Evolutionary conservation across 2,329 filamentous ascomycete genomes (phyloP), one percentile per base, ranked within the genome.

Genomic region (Madurella fahalii): DNA sequence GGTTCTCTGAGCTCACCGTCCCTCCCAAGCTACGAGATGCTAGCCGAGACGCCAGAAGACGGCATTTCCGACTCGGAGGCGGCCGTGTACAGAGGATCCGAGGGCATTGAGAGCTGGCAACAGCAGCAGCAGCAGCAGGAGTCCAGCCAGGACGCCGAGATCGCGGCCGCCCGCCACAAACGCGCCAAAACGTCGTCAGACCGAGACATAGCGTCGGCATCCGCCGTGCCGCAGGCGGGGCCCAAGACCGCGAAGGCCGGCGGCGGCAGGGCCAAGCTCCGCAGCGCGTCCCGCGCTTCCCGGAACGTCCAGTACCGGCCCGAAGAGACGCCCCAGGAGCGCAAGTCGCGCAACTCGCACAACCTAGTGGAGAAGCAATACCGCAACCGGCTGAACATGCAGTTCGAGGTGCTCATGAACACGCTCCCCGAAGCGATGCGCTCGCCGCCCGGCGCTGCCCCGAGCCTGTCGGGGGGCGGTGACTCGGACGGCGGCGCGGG

Each of bases 361-460:
- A 69, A 69, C 51, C 53, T 68, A 9, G 65, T 69, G 17, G 68
- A 69, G 56, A 69, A 69, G 57, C 64, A 69, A 52, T 69, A 69
- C 56, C 65, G 67, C 25, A 67, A 65, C 55, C 59, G 67, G 4
- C 62, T 69, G 17, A 69, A 69, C 49, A 61, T 63, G 30, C 66
- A 68, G 50, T 69, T 68, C 55, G 66, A 69, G 51, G 61, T 57
- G 15, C 60, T 69, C 12, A 57, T 69, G 37, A 58, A 62, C 43
- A 57, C 60, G 1, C 59, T 69, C 2, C 67, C 67, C 2, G 65
- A 67, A 16, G 58, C 53, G 40, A 40, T 62, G 50, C 60, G 59
- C 30, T 60, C 53, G 17, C 47, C 52, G 13, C 46, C 39, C 4
- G 44, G 18, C 11, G 25, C 3, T n/a, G n/a, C n/a, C n/a, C 31